Evolutionary conservation across 2,329 filamentous ascomycete genomes (phyloP).

Genomic region (Monosporascus sp.): DNA sequence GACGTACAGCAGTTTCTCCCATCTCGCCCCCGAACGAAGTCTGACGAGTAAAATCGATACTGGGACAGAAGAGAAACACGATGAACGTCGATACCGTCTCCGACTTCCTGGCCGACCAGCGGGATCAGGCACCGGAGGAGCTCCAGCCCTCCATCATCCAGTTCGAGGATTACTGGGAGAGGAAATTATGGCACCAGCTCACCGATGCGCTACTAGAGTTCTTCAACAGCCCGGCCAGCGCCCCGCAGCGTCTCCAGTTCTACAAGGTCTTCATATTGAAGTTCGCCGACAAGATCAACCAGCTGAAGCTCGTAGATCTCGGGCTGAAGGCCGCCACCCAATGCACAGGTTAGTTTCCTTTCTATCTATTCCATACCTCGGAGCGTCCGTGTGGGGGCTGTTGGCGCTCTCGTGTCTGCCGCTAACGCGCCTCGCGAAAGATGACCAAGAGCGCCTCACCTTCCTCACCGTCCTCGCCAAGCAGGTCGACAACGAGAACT

Average conservation of each 20-base stretch:
- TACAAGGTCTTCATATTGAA: conserved; percentile 94
- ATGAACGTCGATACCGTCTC: conserved; percentile 88
- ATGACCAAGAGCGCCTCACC: conserved; percentile 76
- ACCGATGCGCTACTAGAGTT: conserved; percentile 84
- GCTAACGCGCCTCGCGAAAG: conserved; percentile 38
- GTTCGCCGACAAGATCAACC: conserved; percentile 98
- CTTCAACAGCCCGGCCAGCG: conserved; percentile 79
- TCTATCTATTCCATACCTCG: neutral
- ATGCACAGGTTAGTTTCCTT: conserved; percentile 58
- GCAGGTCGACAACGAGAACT: conserved; percentile 86
- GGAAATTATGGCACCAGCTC: conserved; percentile 98
- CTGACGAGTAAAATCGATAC: neutral
- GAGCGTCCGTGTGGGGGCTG: too few species aligned
- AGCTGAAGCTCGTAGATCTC: conserved; percentile 90
- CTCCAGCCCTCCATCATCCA: conserved; percentile 82
- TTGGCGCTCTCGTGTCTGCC: too few species aligned
- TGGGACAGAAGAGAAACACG: conserved; percentile 9
- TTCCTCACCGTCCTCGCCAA: conserved; percentile 81
- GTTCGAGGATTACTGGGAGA: conserved; percentile 97
- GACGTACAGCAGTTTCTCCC: too few species aligned
- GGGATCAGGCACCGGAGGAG: conserved; percentile 80
- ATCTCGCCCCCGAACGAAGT: neutral
- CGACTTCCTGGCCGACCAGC: conserved; percentile 87
- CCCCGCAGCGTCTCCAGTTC: conserved; percentile 77
- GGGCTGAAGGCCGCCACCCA: conserved; percentile 82